phyloP scores from a whole-genome alignment of 164 flowering plant species.

The Annona cherimola region DNA sequence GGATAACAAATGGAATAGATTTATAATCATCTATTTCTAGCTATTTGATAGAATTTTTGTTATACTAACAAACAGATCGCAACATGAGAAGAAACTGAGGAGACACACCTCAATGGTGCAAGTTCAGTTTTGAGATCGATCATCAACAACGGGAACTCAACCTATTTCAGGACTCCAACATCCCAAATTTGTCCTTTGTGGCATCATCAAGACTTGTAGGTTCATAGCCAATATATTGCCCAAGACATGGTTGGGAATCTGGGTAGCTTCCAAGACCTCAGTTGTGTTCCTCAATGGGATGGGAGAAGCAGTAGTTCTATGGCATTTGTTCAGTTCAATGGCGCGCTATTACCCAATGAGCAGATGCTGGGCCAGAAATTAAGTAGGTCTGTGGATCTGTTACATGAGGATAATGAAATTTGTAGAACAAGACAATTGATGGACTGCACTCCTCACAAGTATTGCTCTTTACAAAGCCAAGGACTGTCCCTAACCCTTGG shows the following conservation, averaged over 20 bases:
- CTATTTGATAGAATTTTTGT: background rate
- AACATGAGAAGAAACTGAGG: background rate
- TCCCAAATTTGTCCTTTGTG: no score
- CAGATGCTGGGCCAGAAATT: constrained; percentile 44
- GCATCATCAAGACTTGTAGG: background rate
- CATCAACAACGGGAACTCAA: background rate
- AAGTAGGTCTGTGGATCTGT: constrained; percentile 38
- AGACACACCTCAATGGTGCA: background rate
- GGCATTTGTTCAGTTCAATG: constrained; percentile 10
- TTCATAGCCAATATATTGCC: constrained; percentile 5
- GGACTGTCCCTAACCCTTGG: constrained; percentile 68
- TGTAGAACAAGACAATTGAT: constrained; percentile 42
- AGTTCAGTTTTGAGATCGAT: background rate
- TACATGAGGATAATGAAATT: constrained; percentile 33
- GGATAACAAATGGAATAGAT: no score
- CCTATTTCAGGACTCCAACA: background rate
- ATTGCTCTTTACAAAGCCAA: constrained; percentile 28
- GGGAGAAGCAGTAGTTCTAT: constrained; percentile 19
- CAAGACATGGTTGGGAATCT: constrained; percentile 32
- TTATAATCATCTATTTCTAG: background rate
- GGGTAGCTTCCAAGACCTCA: constrained; percentile 35
- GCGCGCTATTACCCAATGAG: constrained; percentile 27
- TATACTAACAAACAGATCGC: background rate
- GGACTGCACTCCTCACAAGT: constrained; percentile 31
- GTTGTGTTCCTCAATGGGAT: constrained; percentile 33